Percentiles rank a stretch among this genome's conserved stretches.
phyloP scores from a whole-genome alignment of 257 asterid genomes.

The Asclepias syriaca region DNA sequence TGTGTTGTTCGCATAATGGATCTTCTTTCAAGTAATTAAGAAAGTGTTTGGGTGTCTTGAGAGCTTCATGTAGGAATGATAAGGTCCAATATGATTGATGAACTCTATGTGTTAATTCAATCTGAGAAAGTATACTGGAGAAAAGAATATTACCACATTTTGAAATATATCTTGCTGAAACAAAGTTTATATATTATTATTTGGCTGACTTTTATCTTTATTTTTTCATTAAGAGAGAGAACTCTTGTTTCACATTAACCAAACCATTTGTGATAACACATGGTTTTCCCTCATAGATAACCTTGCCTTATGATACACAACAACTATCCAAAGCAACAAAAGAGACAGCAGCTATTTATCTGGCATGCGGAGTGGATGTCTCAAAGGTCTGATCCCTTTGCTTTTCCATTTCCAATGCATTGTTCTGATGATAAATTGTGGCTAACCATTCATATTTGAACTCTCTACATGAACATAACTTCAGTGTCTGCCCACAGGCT shows the following conservation, averaged over 20 bases:
- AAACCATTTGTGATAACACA: neutral
- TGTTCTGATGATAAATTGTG: neutral
- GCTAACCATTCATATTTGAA: conserved; percentile 4
- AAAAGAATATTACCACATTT: neutral
- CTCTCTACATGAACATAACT: conserved; percentile 14
- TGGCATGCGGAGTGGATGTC: conserved; percentile 92
- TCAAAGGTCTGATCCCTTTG: conserved; percentile 53
- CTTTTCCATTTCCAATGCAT: conserved; percentile 12
- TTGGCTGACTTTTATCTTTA: neutral
- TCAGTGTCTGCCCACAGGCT: conserved; percentile 52
- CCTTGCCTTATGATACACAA: conserved; percentile 74
- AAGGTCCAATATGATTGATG: neutral
- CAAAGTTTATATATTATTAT: neutral
- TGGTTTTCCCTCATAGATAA: conserved; percentile 46
- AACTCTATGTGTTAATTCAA: neutral
- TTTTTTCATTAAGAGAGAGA: neutral
- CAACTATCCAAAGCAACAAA: conserved; percentile 73
- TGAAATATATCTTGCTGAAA: neutral
- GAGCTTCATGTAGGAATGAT: neutral
- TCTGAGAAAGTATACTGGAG: neutral
- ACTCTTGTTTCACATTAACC: neutral
- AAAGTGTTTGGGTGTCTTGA: neutral
- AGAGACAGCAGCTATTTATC: conserved; percentile 95
- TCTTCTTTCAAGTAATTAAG: neutral
- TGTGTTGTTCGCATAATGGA: no score